Percentiles rank a stretch among this genome's conserved stretches.
phyloP scores from a whole-genome alignment of 139 green algal species.

The Micromonas pusilla region DNA sequence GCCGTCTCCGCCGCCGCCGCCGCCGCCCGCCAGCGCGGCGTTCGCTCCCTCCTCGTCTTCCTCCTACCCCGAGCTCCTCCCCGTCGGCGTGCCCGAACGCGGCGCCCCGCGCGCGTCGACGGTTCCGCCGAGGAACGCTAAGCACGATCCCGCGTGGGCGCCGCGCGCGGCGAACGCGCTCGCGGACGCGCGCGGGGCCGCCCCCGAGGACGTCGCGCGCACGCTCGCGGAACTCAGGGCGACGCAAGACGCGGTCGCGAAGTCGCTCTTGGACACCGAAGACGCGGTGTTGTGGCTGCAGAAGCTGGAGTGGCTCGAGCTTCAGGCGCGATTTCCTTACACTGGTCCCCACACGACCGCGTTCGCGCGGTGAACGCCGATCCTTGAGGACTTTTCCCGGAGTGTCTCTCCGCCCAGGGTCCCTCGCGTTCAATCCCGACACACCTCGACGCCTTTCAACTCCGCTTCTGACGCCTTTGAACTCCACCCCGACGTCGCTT shows the following conservation, averaged over 20 bases:
- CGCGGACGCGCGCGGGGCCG: too few species aligned
- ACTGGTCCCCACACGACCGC: too few species aligned
- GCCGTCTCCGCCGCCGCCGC: too few species aligned
- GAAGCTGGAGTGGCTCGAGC: neutral
- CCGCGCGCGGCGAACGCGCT: neutral
- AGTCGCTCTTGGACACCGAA: neutral
- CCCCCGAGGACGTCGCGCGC: neutral
- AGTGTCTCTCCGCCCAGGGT: too few species aligned
- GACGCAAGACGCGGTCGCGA: neutral
- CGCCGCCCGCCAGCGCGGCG: neutral
- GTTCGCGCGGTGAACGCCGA: too few species aligned
- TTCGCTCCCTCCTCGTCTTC: neutral
- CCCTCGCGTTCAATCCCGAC: too few species aligned
- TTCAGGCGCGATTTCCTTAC: too few species aligned
- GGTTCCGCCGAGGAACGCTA: neutral
- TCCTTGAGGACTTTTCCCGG: too few species aligned
- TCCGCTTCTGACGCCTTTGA: too few species aligned
- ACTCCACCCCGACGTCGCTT: too few species aligned
- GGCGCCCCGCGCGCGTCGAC: neutral
- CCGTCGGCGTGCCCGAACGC: neutral
- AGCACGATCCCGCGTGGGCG: neutral
- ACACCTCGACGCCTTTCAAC: too few species aligned
- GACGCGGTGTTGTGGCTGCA: neutral
- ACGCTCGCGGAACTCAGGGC: neutral
- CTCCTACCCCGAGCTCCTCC: neutral